phyloP scores from a whole-genome alignment of 352 stramenopile species.

The Globisporangium camurandrum region DNA sequence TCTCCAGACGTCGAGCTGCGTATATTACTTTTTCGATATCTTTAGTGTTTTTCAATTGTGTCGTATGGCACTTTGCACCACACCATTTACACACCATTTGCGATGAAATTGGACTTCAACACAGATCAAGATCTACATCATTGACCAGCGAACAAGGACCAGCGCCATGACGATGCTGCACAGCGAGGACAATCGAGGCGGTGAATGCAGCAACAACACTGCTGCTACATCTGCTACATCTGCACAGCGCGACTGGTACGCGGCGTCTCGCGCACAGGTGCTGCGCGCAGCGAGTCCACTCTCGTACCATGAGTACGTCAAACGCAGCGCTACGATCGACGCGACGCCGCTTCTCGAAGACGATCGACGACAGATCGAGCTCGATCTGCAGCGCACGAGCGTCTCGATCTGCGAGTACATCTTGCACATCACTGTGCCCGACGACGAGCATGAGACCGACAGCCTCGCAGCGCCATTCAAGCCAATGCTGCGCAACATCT shows the following conservation, averaged over 20 bases:
- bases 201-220: not conserved
- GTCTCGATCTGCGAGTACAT: slow-evolving; percentile 53
- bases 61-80: too few relatives aligned
- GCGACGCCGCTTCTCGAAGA: slow-evolving; percentile 32
- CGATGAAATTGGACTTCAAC: too few relatives aligned
- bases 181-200: not conserved
- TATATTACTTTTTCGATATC: not conserved
- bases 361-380: slow-evolving; percentile 55
- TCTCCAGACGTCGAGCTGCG: too few relatives aligned
- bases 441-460: slow-evolving; percentile 15
- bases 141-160: not conserved
- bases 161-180: not conserved
- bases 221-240: too few relatives aligned
- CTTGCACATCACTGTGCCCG: slow-evolving; percentile 11
- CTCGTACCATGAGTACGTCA: slow-evolving; percentile 35
- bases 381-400: slow-evolving; percentile 54
- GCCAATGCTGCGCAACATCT: slow-evolving; percentile 37
- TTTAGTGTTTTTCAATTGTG: not conserved
- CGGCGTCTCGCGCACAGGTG: slow-evolving; percentile 24
- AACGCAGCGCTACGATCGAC: slow-evolving; percentile 17
- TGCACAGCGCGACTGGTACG: slow-evolving; percentile 43
- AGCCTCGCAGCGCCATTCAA: slow-evolving; percentile 24
- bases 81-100: too few relatives aligned
- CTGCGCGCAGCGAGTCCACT: slow-evolving; percentile 27
- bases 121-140: too few relatives aligned